Conservation (phyloP, 2,329 filamentous ascomycete species). For the Ilyonectria robusta region DNA sequence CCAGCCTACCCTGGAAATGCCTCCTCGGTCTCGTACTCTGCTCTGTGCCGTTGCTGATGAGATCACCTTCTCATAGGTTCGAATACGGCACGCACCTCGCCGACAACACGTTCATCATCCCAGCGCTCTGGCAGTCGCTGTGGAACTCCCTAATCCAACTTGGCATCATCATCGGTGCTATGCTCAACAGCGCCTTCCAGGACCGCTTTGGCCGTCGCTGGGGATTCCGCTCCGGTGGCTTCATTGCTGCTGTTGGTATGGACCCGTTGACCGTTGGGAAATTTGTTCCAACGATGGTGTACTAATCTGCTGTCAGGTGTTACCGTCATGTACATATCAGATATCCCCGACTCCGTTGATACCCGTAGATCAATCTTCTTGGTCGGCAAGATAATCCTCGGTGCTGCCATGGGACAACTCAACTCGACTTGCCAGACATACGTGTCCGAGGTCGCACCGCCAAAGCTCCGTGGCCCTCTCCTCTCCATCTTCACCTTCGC, state of each 20-base stretch:
- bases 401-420: not conserved
- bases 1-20: no score
- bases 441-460: conserved; percentile 1
- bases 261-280: not conserved
- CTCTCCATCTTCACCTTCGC: not conserved
- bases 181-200: not conserved
- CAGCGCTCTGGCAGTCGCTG: not conserved
- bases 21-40: no score
- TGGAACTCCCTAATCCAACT: conserved; percentile 6
- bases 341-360: not conserved
- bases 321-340: not conserved
- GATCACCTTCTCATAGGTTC: not conserved
- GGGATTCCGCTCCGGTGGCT: not conserved
- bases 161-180: not conserved
- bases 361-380: not conserved
- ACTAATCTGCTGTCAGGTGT: not conserved
- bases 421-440: conserved; percentile 1
- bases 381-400: conserved; percentile 4
- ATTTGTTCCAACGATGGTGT: not conserved
- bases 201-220: not conserved
- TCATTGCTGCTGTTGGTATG: not conserved
- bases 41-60: not conserved
- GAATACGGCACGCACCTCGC: not conserved
- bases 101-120: not conserved
- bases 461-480: not conserved